Evolutionary conservation across 1,284 basidiomycete species (phyloP).

Genomic region (Coniferiporia sulphurascens): DNA sequence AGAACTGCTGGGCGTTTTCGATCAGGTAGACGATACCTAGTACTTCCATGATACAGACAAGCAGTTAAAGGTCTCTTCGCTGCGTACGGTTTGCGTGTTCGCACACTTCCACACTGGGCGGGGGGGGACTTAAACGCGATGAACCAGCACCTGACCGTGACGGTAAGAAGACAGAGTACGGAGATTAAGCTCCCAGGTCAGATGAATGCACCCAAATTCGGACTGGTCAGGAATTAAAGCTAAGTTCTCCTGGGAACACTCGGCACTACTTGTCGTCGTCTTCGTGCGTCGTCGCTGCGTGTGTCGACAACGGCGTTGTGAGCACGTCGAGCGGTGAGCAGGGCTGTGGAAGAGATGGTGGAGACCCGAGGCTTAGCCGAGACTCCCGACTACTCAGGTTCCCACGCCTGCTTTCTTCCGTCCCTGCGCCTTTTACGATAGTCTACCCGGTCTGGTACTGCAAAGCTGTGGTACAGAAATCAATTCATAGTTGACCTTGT

Average conservation of each 20-base stretch:
- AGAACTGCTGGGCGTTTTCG: conserved; percentile 78
- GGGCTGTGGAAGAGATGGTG: background rate
- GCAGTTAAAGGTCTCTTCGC: background rate
- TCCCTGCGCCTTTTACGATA: too few species aligned
- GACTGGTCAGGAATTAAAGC: background rate
- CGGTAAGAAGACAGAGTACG: conserved; percentile 9
- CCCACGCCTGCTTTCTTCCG: background rate
- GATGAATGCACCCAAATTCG: background rate
- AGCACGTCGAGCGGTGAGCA: background rate
- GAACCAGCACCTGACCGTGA: conserved; percentile 17
- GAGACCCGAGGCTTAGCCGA: background rate
- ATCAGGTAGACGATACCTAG: conserved; percentile 77
- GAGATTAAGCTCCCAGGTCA: background rate
- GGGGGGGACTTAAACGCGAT: background rate
- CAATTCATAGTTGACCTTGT: too few species aligned
- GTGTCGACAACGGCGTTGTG: background rate
- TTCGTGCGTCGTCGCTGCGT: background rate
- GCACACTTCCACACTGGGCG: background rate
- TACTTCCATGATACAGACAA: conserved; percentile 16
- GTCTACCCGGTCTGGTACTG: too few species aligned
- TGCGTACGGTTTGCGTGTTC: background rate
- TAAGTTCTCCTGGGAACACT: too few species aligned
- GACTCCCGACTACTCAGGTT: background rate
- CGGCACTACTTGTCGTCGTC: background rate
- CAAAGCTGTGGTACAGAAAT: too few species aligned